Evolutionary conservation across 1,284 basidiomycete genomes (phyloP), one percentile per base, ranked within the genome.

Genomic region (Hymenochaete sp.): DNA sequence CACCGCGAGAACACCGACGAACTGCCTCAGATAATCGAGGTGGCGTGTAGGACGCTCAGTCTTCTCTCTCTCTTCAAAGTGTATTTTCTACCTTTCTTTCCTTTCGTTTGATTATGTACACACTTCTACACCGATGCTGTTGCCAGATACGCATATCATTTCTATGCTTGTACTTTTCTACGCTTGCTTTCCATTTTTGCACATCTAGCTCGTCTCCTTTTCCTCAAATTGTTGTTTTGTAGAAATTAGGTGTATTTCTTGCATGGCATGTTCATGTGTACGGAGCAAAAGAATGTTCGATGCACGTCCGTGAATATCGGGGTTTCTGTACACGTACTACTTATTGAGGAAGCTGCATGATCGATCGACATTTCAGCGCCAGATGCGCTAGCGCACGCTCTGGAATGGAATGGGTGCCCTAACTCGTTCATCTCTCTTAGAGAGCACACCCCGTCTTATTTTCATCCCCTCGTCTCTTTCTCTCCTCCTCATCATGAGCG

Each of bases 1-100:
- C 51, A 40, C 53, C 53, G 43, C 54, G 53, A 43, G 58, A 61
- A 49, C 79, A 83, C 61, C 68, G 78, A 53, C 68, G 79, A 49
- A 79, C 80, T 32, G 68, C 75, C 29, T 71, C 75, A 44, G 77
- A 75, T n/a, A 62, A 73, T 48, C 70, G 71, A 35, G n/a, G n/a
- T n/a, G n/a, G n/a, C n/a, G n/a, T n/a, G n/a, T n/a, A n/a, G n/a
- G n/a, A n/a, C n/a, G n/a, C n/a, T n/a, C n/a, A n/a, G n/a, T n/a
- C n/a, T n/a, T n/a, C n/a, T n/a, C n/a, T n/a, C n/a, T n/a, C n/a
- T n/a, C n/a, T n/a, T n/a, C n/a, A n/a, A n/a, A n/a, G n/a, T n/a
- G n/a, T n/a, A n/a, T n/a, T n/a, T n/a, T n/a, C n/a, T n/a, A n/a
- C n/a, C n/a, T n/a, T n/a, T n/a, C n/a, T n/a, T n/a, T n/a, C n/a